Percentiles rank a stretch among this genome's conserved stretches.
Evolutionary conservation across 148 eudicot genomes (phyloP).

Genomic region (Camellia lanceoleosa): DNA sequence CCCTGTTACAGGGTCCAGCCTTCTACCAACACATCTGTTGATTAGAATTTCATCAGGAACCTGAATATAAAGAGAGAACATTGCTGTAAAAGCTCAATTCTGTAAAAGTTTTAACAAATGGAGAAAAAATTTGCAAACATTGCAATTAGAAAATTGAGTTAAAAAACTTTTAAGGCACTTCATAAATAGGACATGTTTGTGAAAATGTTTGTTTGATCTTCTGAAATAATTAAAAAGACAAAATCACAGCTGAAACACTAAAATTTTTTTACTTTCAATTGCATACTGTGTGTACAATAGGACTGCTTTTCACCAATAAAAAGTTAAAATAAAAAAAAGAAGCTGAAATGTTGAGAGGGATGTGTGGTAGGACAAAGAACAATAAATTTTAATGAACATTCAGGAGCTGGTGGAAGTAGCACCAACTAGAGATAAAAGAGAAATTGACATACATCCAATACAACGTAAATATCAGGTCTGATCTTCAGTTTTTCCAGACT

Average conservation of each 20-base stretch:
- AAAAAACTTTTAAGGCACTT: not conserved
- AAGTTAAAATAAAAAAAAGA: not conserved
- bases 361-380: too few species aligned
- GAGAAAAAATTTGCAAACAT: not conserved
- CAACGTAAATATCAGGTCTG: slow-evolving; percentile 76
- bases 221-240: too few species aligned
- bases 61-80: slow-evolving; percentile 42
- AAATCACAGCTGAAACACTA: too few species aligned
- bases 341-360: too few species aligned
- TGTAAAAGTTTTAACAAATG: not conserved
- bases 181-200: too few species aligned
- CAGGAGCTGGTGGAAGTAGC: too few species aligned
- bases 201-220: too few species aligned
- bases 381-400: too few species aligned
- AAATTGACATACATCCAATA: slow-evolving; percentile 62
- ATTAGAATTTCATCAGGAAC: slow-evolving; percentile 91
- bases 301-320: not conserved
- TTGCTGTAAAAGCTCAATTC: slow-evolving; percentile 23
- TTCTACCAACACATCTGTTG: slow-evolving; percentile 95
- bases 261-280: too few species aligned
- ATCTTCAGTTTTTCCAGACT: slow-evolving; percentile 71
- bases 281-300: too few species aligned
- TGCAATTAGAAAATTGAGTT: not conserved
- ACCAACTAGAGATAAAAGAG: too few species aligned
- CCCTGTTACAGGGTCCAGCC: slow-evolving; percentile 85